Conservation (phyloP, 345 rosid genomes). For the Sonneratia alba region DNA sequence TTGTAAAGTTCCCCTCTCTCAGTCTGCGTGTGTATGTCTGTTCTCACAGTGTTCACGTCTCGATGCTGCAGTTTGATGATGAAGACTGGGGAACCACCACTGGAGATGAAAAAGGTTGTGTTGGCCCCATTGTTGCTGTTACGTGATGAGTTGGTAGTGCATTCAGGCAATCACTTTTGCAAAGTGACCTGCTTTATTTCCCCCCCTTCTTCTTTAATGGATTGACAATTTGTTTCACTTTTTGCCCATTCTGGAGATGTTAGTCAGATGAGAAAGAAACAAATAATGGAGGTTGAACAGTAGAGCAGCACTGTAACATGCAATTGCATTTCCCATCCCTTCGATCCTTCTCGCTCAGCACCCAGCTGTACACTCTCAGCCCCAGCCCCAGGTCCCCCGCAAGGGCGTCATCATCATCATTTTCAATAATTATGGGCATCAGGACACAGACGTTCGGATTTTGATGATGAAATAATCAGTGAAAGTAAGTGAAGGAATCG, state of each 20-base stretch:
- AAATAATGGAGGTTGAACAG: too few relatives aligned
- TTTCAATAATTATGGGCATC: too few relatives aligned
- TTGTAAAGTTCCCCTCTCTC: constrained; percentile 12
- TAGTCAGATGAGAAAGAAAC: not conserved
- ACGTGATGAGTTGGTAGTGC: constrained; percentile 13
- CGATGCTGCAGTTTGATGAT: constrained; percentile 14
- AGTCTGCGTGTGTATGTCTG: not conserved
- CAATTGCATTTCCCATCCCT: too few relatives aligned
- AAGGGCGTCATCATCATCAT: too few relatives aligned
- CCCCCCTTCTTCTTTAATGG: constrained; percentile 12
- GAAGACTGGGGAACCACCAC: constrained; percentile 17
- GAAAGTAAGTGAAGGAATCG: too few relatives aligned
- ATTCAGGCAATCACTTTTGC: constrained; percentile 43
- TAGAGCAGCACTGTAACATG: too few relatives aligned
- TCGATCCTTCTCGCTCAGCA: too few relatives aligned
- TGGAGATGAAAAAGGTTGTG: not conserved
- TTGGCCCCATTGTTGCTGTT: not conserved
- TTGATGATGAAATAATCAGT: too few relatives aligned
- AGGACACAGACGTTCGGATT: too few relatives aligned
- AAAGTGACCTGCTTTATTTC: constrained; percentile 23
- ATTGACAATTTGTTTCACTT: constrained; percentile 4
- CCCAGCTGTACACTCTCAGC: too few relatives aligned
- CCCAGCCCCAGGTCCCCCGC: too few relatives aligned
- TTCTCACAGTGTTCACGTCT: too few relatives aligned
- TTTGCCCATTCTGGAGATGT: constrained; percentile 9